phyloP scores from a whole-genome alignment of 202 grass and related monocot species.

The Panicum virgatum region DNA sequence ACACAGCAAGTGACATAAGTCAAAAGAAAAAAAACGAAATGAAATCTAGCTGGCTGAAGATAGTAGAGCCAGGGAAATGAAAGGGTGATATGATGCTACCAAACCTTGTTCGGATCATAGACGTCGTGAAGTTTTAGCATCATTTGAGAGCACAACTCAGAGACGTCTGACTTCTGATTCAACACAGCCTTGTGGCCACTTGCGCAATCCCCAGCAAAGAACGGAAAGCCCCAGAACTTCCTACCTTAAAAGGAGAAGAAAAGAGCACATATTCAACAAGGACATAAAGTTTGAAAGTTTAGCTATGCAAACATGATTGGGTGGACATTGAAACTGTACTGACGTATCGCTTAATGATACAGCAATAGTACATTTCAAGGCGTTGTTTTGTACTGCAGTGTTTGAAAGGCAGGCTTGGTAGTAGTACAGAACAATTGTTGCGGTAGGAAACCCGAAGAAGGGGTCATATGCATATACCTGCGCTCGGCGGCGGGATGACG shows the following conservation, averaged over 20 bases:
- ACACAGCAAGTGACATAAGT: background rate
- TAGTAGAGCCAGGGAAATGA: background rate
- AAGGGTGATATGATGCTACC: background rate
- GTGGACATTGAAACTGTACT: background rate
- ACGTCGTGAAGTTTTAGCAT: conserved; percentile 59
- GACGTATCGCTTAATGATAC: background rate
- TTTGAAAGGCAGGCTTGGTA: background rate
- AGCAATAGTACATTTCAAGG: background rate
- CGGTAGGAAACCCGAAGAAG: background rate
- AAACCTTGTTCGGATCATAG: conserved; percentile 77
- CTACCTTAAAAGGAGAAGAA: conserved; percentile 37
- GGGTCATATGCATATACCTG: conserved; percentile 55
- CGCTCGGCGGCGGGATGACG: conserved; percentile 55
- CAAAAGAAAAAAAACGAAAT: background rate
- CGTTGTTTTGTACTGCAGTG: background rate
- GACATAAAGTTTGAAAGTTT: background rate
- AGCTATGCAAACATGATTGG: background rate
- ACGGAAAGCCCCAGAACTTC: conserved; percentile 79
- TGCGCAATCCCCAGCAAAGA: conserved; percentile 72
- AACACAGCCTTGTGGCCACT: conserved; percentile 62
- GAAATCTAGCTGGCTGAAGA: background rate
- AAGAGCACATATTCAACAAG: background rate
- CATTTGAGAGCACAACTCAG: conserved; percentile 82
- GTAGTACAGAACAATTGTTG: background rate
- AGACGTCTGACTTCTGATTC: conserved; percentile 78